These are phyloP conservation scores for Globisporangium apiculatum DNA, from an alignment of 352 stramenopile species.

Conservation along the genomic window DNA sequence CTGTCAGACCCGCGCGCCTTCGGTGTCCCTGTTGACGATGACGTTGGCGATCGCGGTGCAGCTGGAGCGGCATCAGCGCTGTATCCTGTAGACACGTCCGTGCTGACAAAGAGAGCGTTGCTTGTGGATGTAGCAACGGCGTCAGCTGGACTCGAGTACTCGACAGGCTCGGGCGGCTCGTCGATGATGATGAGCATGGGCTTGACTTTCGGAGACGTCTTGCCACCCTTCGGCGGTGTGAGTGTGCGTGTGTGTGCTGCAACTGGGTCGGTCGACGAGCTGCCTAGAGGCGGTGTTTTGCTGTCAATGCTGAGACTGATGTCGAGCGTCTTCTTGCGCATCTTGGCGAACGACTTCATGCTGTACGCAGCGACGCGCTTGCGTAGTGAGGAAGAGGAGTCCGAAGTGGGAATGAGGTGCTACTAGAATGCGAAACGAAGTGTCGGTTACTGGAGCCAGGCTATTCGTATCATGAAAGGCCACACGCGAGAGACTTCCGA, in stretches of 20 bases:
- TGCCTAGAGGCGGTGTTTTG: not conserved
- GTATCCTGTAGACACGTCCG: too few relatives aligned
- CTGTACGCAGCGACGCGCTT: not conserved
- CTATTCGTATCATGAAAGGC: too few relatives aligned
- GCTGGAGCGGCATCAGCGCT: not conserved
- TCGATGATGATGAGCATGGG: constrained; percentile 13
- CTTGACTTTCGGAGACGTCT: constrained; percentile 15
- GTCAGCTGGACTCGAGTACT: not conserved
- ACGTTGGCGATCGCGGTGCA: not conserved
- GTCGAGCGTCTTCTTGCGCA: constrained; percentile 9
- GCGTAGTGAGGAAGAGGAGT: not conserved
- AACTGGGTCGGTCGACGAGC: not conserved
- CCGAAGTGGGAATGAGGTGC: too few relatives aligned
- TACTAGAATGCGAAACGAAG: too few relatives aligned
- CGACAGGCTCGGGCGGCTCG: not conserved
- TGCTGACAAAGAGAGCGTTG: too few relatives aligned
- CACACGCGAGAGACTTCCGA: too few relatives aligned
- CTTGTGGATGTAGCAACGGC: too few relatives aligned
- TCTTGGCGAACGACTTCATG: constrained; percentile 8
- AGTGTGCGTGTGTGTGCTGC: not conserved
- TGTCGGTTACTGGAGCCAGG: too few relatives aligned
- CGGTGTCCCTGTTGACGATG: constrained; percentile 3
- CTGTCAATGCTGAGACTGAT: not conserved
- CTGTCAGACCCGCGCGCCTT: constrained; percentile 10
- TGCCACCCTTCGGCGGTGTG: constrained; percentile 8